phyloP scores from a whole-genome alignment of 768 basidiomycete species.

The Calocybe cyanea region DNA sequence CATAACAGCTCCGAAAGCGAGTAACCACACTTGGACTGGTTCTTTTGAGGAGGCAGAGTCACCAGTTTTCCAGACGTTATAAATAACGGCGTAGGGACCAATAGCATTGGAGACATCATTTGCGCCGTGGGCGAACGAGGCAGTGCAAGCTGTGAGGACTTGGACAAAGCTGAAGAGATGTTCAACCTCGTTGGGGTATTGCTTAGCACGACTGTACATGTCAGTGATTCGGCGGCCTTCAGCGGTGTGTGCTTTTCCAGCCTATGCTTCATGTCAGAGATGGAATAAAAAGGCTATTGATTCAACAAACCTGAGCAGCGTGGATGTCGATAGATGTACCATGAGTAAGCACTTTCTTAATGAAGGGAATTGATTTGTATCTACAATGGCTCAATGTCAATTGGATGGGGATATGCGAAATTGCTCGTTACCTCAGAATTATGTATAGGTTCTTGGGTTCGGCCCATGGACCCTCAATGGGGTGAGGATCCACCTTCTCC shows the following conservation, averaged over 20 bases:
- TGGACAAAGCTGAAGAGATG: slow-evolving; percentile 28
- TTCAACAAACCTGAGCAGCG: slow-evolving; percentile 11
- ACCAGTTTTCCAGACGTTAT: slow-evolving; percentile 21
- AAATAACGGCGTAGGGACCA: slow-evolving; percentile 27
- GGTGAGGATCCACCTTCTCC: slow-evolving; percentile 16
- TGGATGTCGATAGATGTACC: slow-evolving; percentile 23
- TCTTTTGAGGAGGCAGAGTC: slow-evolving; percentile 14
- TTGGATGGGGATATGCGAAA: background rate
- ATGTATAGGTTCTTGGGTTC: slow-evolving; percentile 24
- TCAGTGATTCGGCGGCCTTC: slow-evolving; percentile 18
- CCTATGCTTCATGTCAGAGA: slow-evolving; percentile 5
- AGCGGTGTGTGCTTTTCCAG: slow-evolving; percentile 5
- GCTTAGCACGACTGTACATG: slow-evolving; percentile 18
- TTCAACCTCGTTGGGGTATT: slow-evolving; percentile 26
- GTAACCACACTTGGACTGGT: slow-evolving; percentile 21
- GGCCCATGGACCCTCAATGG: slow-evolving; percentile 25
- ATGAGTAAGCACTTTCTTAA: slow-evolving; percentile 18
- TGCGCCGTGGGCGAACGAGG: slow-evolving; percentile 26
- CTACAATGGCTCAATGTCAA: slow-evolving; percentile 2
- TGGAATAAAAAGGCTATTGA: background rate
- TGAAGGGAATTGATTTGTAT: slow-evolving; percentile 20
- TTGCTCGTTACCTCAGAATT: slow-evolving; percentile 12
- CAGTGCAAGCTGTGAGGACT: slow-evolving; percentile 26
- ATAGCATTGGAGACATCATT: slow-evolving; percentile 28
- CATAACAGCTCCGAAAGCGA: slow-evolving; percentile 23